Evolutionary conservation across 495 filamentous ascomycete genomes (phyloP).

Genomic region (Neurospora sp.): DNA sequence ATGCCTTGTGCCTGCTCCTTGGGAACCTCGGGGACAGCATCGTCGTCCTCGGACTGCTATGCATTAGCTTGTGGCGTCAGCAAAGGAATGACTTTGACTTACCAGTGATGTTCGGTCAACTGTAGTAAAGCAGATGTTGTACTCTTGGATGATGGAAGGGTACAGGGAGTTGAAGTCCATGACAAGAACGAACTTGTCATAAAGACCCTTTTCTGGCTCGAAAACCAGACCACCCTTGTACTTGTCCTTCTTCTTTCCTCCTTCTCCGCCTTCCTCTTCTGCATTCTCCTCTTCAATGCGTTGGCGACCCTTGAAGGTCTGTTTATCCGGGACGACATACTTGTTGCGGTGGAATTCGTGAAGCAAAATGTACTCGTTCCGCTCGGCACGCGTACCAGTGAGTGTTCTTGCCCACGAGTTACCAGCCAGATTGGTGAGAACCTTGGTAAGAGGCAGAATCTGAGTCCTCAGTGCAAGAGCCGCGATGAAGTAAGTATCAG

Average conservation of each 20-base stretch:
- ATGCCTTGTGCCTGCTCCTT: constrained; percentile 64
- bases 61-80: constrained; percentile 10
- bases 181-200: constrained; percentile 92
- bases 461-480: constrained; percentile 80
- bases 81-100: constrained; percentile 9
- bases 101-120: constrained; percentile 65
- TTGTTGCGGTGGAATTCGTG: constrained; percentile 95
- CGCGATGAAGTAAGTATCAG: constrained; percentile 91
- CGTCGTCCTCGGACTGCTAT: constrained; percentile 63
- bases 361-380: constrained; percentile 97
- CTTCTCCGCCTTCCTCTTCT: constrained; percentile 52
- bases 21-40: constrained; percentile 62
- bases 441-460: constrained; percentile 86
- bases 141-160: constrained; percentile 98
- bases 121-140: constrained; percentile 98
- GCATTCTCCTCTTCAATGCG: constrained; percentile 54
- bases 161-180: constrained; percentile 99
- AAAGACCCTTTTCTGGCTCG: constrained; percentile 92
- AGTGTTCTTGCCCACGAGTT: constrained; percentile 97
- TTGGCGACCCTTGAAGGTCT: constrained; percentile 55
- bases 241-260: constrained; percentile 92
- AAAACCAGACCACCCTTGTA: constrained; percentile 98
- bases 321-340: constrained; percentile 94
- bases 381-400: constrained; percentile 89
- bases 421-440: constrained; percentile 90